These are phyloP conservation scores for Apiosordaria backusii DNA, from an alignment of 495 filamentous ascomycete species.

Conservation along the genomic window DNA sequence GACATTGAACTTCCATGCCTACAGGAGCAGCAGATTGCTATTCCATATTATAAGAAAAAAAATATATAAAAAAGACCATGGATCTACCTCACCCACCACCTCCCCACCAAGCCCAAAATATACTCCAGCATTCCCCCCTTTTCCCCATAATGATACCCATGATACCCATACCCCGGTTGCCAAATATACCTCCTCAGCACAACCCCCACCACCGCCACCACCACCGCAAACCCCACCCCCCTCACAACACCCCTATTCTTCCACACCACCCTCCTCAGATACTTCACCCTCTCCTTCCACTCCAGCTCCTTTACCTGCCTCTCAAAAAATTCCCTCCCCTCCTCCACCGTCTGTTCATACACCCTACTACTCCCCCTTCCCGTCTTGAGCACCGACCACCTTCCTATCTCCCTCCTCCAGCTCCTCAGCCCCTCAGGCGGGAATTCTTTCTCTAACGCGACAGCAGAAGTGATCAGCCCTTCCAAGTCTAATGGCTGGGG, in stretches of 20 bases:
- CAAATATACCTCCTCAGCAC: conserved; percentile 31
- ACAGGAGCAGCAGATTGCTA: too few relatives aligned
- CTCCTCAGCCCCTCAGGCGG: conserved; percentile 71
- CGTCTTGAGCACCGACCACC: conserved; percentile 80
- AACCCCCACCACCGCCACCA: conserved; percentile 55
- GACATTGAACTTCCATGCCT: too few relatives aligned
- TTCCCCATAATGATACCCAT: background rate
- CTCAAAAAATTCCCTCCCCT: conserved; percentile 52
- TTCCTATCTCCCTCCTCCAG: conserved; percentile 66
- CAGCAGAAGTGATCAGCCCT: conserved; percentile 61
- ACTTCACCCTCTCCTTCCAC: conserved; percentile 56
- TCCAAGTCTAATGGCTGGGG: conserved; percentile 84
- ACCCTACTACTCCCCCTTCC: conserved; percentile 20
- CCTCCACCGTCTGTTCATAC: conserved; percentile 6
- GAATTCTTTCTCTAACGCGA: conserved; percentile 48
- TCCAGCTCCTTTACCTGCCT: conserved; percentile 64
- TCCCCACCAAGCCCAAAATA: background rate
- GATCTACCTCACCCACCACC: background rate
- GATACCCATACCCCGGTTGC: background rate
- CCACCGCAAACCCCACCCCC: conserved; percentile 58
- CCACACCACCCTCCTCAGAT: conserved; percentile 52
- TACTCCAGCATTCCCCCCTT: background rate
- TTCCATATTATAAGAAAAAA: too few relatives aligned
- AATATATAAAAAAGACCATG: background rate
- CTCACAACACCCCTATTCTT: conserved; percentile 56